These are phyloP conservation scores for Plasmodium vivax DNA, from an alignment of 169 alveolate genomes.

Conservation along the genomic window DNA sequence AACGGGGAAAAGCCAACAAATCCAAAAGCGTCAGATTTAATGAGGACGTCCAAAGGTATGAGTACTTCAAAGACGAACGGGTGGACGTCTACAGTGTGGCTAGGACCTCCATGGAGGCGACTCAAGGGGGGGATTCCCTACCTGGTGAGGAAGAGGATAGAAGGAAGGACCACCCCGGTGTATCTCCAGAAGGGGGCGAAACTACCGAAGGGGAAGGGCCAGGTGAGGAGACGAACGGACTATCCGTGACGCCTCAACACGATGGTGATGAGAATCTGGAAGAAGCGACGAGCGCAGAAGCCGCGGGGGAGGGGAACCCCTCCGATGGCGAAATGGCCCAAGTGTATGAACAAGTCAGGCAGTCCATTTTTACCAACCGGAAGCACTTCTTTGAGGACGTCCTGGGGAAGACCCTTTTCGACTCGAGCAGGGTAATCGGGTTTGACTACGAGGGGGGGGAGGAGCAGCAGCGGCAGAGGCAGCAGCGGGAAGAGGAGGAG, in stretches of 20 bases:
- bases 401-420: not conserved
- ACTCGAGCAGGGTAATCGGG: conserved; percentile 17
- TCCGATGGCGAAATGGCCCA: conserved; percentile 20
- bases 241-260: not conserved
- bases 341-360: conserved; percentile 42
- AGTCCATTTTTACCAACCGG: not conserved
- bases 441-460: conserved; percentile 34
- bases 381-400: conserved; percentile 49
- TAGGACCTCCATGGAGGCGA: not conserved
- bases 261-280: not conserved
- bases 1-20: not conserved
- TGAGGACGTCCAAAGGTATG: conserved; percentile 4
- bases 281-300: not conserved
- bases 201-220: not conserved
- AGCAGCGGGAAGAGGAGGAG: too few species aligned
- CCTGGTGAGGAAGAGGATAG: not conserved
- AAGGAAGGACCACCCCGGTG: not conserved
- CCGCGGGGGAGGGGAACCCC: not conserved
- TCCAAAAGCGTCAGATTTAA: conserved; percentile 26
- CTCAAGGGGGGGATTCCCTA: not conserved
- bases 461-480: too few species aligned
- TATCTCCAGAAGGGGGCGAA: not conserved
- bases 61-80: conserved; percentile 23
- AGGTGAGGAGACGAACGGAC: not conserved
- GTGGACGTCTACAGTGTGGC: not conserved